Percentiles rank a stretch among this genome's conserved stretches.
Evolutionary conservation across 345 rosid genomes (phyloP).

Genomic region (Citrus cavaleriei): DNA sequence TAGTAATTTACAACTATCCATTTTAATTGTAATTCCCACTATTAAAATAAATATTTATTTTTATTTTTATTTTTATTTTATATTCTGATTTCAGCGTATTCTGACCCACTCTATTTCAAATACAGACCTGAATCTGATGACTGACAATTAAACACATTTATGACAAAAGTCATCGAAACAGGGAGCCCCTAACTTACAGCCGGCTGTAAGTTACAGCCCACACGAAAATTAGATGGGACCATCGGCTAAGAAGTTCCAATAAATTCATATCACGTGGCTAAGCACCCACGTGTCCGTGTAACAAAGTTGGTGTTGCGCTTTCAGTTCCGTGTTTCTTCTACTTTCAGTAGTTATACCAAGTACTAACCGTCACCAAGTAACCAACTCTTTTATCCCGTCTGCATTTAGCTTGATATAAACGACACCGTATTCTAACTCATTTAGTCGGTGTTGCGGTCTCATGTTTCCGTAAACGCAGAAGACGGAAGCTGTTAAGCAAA

Average conservation of each 20-base stretch:
- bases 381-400: background rate
- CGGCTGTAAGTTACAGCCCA: no score
- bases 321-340: background rate
- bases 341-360: background rate
- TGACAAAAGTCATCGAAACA: no score
- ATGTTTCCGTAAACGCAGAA: background rate
- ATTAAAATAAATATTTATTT: no score
- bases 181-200: no score
- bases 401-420: background rate
- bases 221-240: no score
- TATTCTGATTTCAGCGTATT: no score
- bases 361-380: background rate
- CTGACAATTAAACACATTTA: no score
- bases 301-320: background rate
- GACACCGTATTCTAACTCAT: background rate
- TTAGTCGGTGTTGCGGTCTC: background rate
- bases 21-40: no score
- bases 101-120: no score
- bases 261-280: background rate
- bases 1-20: fast-evolving
- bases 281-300: background rate
- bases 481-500: background rate
- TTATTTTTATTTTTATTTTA: no score
- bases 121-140: no score
- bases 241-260: background rate